Evolutionary conservation across 2,329 filamentous ascomycete genomes (phyloP), one percentile per base, ranked within the genome.

Genomic region (Cladosporium halotolerans): DNA sequence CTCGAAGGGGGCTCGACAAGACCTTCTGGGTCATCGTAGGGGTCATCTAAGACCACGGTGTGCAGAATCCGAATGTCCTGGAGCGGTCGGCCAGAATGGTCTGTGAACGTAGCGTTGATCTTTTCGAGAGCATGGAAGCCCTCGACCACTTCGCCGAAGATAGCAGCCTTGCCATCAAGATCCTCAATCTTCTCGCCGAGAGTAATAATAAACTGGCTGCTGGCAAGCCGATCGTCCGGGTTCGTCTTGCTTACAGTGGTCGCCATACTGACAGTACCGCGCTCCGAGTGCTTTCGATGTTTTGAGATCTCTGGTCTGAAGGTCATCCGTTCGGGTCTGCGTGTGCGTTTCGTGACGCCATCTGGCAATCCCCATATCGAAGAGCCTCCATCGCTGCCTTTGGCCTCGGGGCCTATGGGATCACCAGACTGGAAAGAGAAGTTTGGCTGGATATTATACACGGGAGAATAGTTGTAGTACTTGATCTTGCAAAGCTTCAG

Each of bases 401-500:
- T 76, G 11, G 89, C 88, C 54, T 86, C 82, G 10, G 91, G 92
- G 10, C 93, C 92, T 50, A 97, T 84, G 10, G 92, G 92, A 66
- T 97, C 93, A 68, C 92, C 92, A 32, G 89, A 95, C 72, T 97
- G 92, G 72, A 96, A 96, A 57, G 91, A 95, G 73, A 96, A 97
- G 72, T 89, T 84, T 70, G 92, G 93, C 68, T 96, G 93, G 36
- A 99, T 82, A 61, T 86, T 90, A 74, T 96, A 89, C 52, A 97
- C 76, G 23, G 92, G 93, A 5, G 90, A 85, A 71, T 95, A 97
- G 76, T 97, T 97, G 83, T 96, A 99, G 76, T 97, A 99, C 76
- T 96, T 99, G 73, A 90, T 78, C 75, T 97, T 97, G 82, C 93
- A 96, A 63, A 99, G 88, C 79, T 99, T 97, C 54, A 99, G 77